Base-by-base conservation (phyloP, 2,329 filamentous ascomycete species). In the Capronia epimyces region DNA sequence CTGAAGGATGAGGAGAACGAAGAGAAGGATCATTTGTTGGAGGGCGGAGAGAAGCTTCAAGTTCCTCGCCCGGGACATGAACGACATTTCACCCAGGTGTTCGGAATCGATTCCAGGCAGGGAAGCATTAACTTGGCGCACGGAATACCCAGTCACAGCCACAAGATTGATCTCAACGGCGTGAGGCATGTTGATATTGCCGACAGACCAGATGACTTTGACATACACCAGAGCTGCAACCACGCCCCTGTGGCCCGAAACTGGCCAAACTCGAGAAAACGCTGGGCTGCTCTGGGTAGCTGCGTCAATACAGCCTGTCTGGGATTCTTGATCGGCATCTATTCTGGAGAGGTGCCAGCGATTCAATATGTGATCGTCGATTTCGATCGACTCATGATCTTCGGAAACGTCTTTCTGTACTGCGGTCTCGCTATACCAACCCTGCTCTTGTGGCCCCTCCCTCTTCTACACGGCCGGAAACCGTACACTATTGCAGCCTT, bases 291-390 rank as follows among this genome's bases (percentile, higher is more conserved):
- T 2, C 67, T 75, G 2, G 79, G 88, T 51, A 81, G 84, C 8
- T 90, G 87, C 63, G 70, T 84, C 58, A 88, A 86, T 60, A 88
- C 86, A 4, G 81, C 83, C 12, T 71, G 88, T 47, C 74, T 89
- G 40, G 86, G 86, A 0, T 70, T 86, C 21, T 72, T 89, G 18
- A 71, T 87, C 50, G 86, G 87, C 1, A 84, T 89, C 18, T 91
- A 89, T 64, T 83, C 84, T 48, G 87, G 86, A 2, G 77, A 89
- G 59, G 85, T 89, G 1, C 85, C 86, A n/a, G 80, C 82, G 2
- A 87, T 90, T 21, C 86, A 89, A 63, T 89, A 89, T 65, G 83
- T 82, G 60, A 79, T 90, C 56, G 81, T 81, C 20, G 85, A 89
- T 60, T 75, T 82, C 53, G 69, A 79, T 39, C 84, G 88, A 60